Evolutionary conservation across 2,329 filamentous ascomycete species (phyloP).

Genomic region (Aspergillus sp.): DNA sequence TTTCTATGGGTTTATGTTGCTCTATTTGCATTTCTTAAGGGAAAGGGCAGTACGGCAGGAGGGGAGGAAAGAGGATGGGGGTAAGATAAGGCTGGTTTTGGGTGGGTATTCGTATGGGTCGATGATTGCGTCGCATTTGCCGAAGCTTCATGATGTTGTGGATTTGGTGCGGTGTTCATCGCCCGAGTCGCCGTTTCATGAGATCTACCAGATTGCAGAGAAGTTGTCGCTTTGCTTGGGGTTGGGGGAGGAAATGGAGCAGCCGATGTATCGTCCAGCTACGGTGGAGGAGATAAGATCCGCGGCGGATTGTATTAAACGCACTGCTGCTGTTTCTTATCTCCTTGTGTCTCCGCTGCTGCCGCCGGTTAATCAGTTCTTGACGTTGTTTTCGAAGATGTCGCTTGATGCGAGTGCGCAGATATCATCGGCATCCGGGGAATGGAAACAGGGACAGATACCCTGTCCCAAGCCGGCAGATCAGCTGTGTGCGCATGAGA

Average conservation of each 20-base stretch:
- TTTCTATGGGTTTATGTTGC: constrained; percentile 74
- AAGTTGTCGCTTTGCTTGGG: constrained; percentile 65
- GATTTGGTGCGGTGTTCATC: constrained; percentile 57
- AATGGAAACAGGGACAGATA: constrained; percentile 31
- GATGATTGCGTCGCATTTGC: constrained; percentile 73
- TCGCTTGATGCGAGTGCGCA: constrained; percentile 34
- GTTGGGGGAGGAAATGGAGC: constrained; percentile 42
- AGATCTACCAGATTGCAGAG: constrained; percentile 70
- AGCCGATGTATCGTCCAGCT: neutral
- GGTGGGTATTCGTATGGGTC: constrained; percentile 91
- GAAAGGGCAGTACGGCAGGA: neutral
- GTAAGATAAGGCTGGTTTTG: constrained; percentile 54
- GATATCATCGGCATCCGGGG: constrained; percentile 21
- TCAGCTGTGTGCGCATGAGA: constrained; percentile 56
- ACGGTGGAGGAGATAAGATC: neutral
- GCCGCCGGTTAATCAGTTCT: constrained; percentile 57
- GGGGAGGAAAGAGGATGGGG: neutral
- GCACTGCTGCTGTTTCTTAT: constrained; percentile 39
- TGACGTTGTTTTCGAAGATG: constrained; percentile 60
- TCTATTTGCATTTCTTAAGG: constrained; percentile 67
- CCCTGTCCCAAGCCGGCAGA: constrained; percentile 53
- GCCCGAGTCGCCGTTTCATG: constrained; percentile 61
- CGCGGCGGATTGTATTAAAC: neutral
- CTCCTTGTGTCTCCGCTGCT: constrained; percentile 68
- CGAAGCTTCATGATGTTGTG: constrained; percentile 60